These are phyloP conservation scores for Mucor circinelloides DNA, from an alignment of 371 early-diverging fungal species.

Conservation along the genomic window DNA sequence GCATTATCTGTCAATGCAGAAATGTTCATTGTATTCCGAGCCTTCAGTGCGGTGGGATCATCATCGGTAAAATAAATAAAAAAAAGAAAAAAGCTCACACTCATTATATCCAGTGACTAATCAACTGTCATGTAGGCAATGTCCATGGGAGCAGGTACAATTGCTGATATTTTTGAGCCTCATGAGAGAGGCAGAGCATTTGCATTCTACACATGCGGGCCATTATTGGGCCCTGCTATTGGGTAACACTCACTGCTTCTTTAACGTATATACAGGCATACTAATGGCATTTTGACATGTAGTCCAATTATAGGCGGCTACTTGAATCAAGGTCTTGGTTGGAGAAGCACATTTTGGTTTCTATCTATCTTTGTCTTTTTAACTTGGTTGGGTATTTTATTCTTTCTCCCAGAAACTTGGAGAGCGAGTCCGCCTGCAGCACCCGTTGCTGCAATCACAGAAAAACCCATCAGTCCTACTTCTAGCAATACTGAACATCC, in stretches of 20 bases:
- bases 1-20: constrained; percentile 42
- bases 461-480: neutral
- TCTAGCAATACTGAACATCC: neutral
- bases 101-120: neutral
- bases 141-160: constrained; percentile 51
- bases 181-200: constrained; percentile 45
- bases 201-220: constrained; percentile 40
- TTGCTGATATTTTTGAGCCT: constrained; percentile 45
- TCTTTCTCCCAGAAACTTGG: constrained; percentile 50
- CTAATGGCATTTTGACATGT: neutral
- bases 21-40: constrained; percentile 45
- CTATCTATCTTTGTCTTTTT: constrained; percentile 29
- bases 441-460: neutral
- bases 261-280: neutral
- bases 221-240: constrained; percentile 39
- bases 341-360: constrained; percentile 48
- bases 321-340: constrained; percentile 46
- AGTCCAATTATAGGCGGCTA: constrained; percentile 52
- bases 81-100: neutral
- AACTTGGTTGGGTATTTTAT: constrained; percentile 32
- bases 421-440: constrained; percentile 1
- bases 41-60: constrained; percentile 41
- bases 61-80: constrained; percentile 28
- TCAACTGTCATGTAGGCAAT: constrained; percentile 29
- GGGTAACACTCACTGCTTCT: constrained; percentile 18